Evolutionary conservation across 2,329 filamentous ascomycete species (phyloP).

Genomic region (Metarhizium album): DNA sequence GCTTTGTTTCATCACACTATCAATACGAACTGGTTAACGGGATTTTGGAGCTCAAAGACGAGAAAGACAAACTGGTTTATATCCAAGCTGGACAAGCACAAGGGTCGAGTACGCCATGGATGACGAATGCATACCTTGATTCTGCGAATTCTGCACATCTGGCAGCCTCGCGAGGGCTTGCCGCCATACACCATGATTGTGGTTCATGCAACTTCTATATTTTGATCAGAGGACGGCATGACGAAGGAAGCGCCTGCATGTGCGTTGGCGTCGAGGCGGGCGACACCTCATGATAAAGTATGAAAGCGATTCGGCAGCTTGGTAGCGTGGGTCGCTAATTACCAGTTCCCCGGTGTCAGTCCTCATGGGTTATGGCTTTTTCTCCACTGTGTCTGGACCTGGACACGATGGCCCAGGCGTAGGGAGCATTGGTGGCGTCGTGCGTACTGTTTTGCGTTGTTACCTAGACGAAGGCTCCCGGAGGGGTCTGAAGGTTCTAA

Average conservation of each 20-base stretch:
- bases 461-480: background rate
- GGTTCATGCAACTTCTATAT: background rate
- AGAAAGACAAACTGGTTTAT: background rate
- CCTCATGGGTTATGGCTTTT: background rate
- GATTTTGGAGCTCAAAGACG: background rate
- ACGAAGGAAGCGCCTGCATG: background rate
- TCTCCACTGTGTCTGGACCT: background rate
- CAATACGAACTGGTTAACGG: background rate
- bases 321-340: background rate
- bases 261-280: background rate
- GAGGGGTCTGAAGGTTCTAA: background rate
- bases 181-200: conserved; percentile 49
- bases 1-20: conserved; percentile 56
- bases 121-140: conserved; percentile 47
- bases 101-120: background rate
- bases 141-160: conserved; percentile 60
- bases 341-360: background rate
- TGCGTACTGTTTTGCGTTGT: background rate
- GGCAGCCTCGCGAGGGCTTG: conserved; percentile 55
- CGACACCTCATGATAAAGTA: background rate
- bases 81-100: background rate
- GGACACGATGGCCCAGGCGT: background rate
- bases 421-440: background rate
- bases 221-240: background rate
- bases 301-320: background rate